These are phyloP conservation scores for Medicago truncatula DNA, from an alignment of 306 rosid genomes.

Conservation along the genomic window MtrunA17r5.0-ANR NC_053048.1:38471001-38471500, in stretches of 20 bases:
- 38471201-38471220: constrained; percentile 49
- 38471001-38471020: constrained; percentile 44
- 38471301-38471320: constrained; percentile 57
- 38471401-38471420: constrained; percentile 57
- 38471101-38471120: constrained; percentile 59
- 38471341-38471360: constrained; percentile 66
- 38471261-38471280: constrained; percentile 63
- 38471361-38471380: constrained; percentile 75
- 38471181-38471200: constrained; percentile 68
- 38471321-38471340: constrained; percentile 69
- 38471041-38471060: constrained; percentile 64
- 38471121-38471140: constrained; percentile 59
- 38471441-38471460: constrained; percentile 68
- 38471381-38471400: constrained; percentile 69
- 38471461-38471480: constrained; percentile 83
- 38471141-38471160: constrained; percentile 57
- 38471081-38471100: constrained; percentile 58
- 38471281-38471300: constrained; percentile 70
- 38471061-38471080: constrained; percentile 65
- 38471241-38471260: constrained; percentile 59
- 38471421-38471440: constrained; percentile 70
- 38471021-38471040: constrained; percentile 62
- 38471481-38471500: constrained; percentile 70
- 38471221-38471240: constrained; percentile 60
- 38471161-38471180: constrained; percentile 77